These are phyloP conservation scores for Pyrus communis DNA, from an alignment of 306 rosid species.

Conservation along the genomic window DNA sequence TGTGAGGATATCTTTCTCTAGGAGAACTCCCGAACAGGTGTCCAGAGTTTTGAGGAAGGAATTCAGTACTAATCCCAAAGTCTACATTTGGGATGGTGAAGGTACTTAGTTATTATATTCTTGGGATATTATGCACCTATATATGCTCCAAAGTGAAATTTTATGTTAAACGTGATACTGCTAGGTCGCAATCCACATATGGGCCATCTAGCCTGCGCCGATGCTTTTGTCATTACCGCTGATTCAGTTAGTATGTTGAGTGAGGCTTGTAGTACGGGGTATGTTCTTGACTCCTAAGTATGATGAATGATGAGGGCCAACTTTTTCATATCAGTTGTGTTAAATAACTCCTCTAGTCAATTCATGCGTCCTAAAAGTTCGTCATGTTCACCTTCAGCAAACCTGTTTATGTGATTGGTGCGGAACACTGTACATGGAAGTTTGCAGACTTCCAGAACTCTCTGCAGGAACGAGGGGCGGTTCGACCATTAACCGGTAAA, in stretches of 20 bases:
- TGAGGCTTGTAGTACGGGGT: conserved; percentile 95
- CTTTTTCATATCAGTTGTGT: background rate
- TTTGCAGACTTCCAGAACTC: conserved; percentile 73
- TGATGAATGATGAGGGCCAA: conserved; percentile 1
- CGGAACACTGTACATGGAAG: conserved; percentile 79
- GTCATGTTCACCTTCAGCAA: conserved; percentile 46
- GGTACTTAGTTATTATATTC: conserved; percentile 41
- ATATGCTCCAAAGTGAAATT: background rate
- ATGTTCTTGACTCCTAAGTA: conserved; percentile 20
- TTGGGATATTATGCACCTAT: background rate
- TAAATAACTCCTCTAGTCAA: conserved; percentile 1
- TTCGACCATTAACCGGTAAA: conserved; percentile 62
- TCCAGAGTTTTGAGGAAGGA: conserved; percentile 49
- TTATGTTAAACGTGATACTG: background rate
- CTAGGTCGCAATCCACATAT: conserved; percentile 75
- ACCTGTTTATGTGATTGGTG: conserved; percentile 79
- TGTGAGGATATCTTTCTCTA: conserved; percentile 73
- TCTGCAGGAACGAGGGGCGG: conserved; percentile 61
- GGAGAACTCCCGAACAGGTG: conserved; percentile 82
- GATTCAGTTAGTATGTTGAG: conserved; percentile 95
- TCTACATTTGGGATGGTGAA: conserved; percentile 80
- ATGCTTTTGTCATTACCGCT: conserved; percentile 86
- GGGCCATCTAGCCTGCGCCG: conserved; percentile 84
- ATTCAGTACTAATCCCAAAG: conserved; percentile 62
- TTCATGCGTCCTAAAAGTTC: conserved; percentile 1